Percentiles rank a stretch among this genome's conserved stretches.
Conservation (phyloP, 139 green algal species). For the Tetraselmis striata region DNA sequence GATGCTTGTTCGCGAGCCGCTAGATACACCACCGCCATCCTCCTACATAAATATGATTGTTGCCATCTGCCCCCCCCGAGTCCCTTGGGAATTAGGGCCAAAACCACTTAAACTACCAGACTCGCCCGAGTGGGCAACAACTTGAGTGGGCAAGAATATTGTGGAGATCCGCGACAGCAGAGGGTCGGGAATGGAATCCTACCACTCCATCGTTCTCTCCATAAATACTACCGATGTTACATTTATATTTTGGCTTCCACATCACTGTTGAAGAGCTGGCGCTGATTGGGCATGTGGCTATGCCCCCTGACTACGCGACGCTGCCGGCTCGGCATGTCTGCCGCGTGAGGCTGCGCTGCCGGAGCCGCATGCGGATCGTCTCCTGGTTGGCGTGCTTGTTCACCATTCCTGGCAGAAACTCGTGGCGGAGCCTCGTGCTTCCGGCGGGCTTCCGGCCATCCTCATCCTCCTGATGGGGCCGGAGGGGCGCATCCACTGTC, state of each 20-base stretch:
- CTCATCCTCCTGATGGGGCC: neutral
- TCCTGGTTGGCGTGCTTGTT: neutral
- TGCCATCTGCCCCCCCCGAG: too few species aligned
- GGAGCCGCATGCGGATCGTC: neutral
- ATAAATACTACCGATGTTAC: too few species aligned
- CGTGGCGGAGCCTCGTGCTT: neutral
- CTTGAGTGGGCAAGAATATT: too few species aligned
- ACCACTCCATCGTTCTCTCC: too few species aligned
- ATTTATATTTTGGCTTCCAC: too few species aligned
- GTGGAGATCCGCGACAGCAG: too few species aligned
- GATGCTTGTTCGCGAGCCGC: too few species aligned
- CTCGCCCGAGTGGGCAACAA: too few species aligned
- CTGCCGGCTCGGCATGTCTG: neutral
- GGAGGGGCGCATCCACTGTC: neutral
- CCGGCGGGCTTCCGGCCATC: neutral
- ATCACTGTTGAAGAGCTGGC: neutral
- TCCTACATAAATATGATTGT: too few species aligned
- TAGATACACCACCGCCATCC: too few species aligned
- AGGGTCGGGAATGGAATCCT: neutral
- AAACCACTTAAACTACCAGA: too few species aligned
- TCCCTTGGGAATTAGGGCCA: too few species aligned
- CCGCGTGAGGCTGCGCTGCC: neutral
- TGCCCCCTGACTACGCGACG: neutral
- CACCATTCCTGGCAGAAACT: neutral
- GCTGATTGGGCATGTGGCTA: neutral